Conservation (phyloP, 73 alveolate species). For the Symbiodinium pilosum region DNA sequence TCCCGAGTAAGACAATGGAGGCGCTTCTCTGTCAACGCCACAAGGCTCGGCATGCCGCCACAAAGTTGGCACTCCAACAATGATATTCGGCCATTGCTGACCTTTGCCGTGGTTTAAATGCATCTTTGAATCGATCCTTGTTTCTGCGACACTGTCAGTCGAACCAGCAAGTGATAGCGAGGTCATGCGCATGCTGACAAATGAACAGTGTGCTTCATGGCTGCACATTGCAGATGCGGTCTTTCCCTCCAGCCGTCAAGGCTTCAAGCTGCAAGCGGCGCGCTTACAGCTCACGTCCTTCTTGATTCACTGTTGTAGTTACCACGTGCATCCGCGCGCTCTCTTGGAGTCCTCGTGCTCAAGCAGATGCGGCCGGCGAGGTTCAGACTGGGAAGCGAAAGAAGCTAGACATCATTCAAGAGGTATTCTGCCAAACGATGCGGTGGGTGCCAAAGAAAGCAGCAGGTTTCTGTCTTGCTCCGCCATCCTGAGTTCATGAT, state of each 20-base stretch:
- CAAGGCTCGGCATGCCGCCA: constrained; percentile 26
- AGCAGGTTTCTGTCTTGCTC: not conserved
- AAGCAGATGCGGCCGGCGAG: not conserved
- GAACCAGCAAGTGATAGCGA: too few relatives aligned
- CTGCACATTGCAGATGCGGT: too few relatives aligned
- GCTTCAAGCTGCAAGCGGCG: too few relatives aligned
- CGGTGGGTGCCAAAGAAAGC: not conserved
- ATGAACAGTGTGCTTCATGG: too few relatives aligned
- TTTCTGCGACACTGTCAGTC: too few relatives aligned
- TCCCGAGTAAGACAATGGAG: not conserved
- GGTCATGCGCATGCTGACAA: too few relatives aligned
- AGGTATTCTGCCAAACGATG: not conserved
- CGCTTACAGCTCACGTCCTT: too few relatives aligned
- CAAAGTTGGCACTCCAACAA: constrained; percentile 33
- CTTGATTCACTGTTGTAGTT: too few relatives aligned
- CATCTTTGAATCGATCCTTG: too few relatives aligned
- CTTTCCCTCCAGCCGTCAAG: too few relatives aligned
- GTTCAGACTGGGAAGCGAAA: not conserved
- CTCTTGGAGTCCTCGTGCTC: not conserved
- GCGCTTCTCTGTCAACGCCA: not conserved
- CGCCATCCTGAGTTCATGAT: not conserved
- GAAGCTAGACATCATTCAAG: not conserved
- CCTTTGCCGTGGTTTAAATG: too few relatives aligned
- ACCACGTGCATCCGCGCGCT: not conserved
- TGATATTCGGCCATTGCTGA: constrained; percentile 43